These are phyloP conservation scores for Ophiostoma novo-ulmi DNA, from an alignment of 2,329 filamentous ascomycete species.

Conservation along the genomic window DNA sequence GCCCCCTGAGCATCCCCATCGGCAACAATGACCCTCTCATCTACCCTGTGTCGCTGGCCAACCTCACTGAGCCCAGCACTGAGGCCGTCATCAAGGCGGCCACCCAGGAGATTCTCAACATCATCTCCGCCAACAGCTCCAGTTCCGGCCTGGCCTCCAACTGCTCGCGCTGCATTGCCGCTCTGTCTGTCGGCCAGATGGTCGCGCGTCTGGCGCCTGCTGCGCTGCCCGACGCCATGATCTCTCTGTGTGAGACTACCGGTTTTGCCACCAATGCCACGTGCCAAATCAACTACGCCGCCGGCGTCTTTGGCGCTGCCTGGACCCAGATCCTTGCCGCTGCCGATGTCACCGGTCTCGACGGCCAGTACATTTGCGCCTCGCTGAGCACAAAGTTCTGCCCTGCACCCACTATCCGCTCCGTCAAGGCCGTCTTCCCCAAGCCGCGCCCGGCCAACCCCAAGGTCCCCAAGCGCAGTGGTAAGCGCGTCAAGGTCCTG, in stretches of 20 bases:
- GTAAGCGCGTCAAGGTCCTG: constrained; percentile 50
- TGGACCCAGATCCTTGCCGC: constrained; percentile 54
- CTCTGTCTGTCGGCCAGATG: constrained; percentile 46
- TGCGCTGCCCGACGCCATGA: constrained; percentile 46
- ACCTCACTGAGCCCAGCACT: constrained; percentile 39
- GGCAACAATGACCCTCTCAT: constrained; percentile 46
- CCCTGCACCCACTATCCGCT: constrained; percentile 40
- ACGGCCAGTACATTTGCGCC: constrained; percentile 55
- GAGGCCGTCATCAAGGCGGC: constrained; percentile 41
- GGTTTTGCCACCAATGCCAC: constrained; percentile 42
- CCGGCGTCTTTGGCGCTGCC: constrained; percentile 47
- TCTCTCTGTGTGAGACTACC: constrained; percentile 46
- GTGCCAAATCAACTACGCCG: constrained; percentile 45
- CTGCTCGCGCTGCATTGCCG: constrained; percentile 51
- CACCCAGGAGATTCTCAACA: constrained; percentile 41
- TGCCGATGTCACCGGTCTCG: constrained; percentile 49
- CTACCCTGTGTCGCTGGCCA: constrained; percentile 43
- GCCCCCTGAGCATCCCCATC: constrained; percentile 48
- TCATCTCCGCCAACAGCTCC: constrained; percentile 38
- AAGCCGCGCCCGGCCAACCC: constrained; percentile 49
- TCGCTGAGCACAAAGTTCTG: constrained; percentile 46
- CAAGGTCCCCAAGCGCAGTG: constrained; percentile 43
- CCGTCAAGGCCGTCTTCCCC: constrained; percentile 47
- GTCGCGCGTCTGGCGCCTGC: constrained; percentile 46
- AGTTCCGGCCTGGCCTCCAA: constrained; percentile 34